Percentiles rank a stretch among this genome's conserved stretches.
Evolutionary conservation across 495 filamentous ascomycete species (phyloP).

Genomic region (Neurospora cerealis): DNA sequence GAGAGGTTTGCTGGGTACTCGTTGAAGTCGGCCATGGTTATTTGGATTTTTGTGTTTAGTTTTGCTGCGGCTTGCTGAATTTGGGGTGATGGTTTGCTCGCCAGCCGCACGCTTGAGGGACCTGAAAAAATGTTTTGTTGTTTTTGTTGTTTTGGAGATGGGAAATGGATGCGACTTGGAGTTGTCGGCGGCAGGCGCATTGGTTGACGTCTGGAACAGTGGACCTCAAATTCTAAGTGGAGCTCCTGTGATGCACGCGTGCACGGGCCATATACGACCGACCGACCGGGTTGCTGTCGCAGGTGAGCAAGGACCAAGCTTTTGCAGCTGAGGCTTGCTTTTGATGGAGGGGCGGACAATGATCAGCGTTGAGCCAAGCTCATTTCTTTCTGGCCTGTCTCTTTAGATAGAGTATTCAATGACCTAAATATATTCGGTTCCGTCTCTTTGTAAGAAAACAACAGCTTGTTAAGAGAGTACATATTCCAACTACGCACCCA

Average conservation of each 20-base stretch:
- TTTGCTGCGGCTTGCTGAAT: neutral
- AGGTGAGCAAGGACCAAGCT: neutral
- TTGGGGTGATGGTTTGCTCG: neutral
- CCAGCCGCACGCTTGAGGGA: neutral
- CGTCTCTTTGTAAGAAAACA: neutral
- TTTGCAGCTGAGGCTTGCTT: neutral
- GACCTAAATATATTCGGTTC: neutral
- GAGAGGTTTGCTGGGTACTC: conserved; percentile 49
- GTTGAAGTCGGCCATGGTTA: conserved; percentile 45
- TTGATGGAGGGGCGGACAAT: neutral
- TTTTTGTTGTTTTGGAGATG: neutral
- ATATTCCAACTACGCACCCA: neutral
- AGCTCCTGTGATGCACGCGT: neutral
- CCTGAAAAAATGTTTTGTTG: neutral
- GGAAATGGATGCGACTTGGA: neutral
- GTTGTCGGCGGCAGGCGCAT: neutral
- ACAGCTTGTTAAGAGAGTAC: neutral
- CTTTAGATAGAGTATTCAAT: neutral
- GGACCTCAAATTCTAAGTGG: neutral
- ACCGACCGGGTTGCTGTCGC: neutral
- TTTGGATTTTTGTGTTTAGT: neutral
- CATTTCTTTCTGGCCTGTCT: neutral
- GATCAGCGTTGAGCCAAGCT: neutral
- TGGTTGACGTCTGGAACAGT: neutral
- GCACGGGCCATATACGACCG: neutral